A percentile compares a stretch with the other conserved stretches of the same genome.
Conservation (phyloP, 768 basidiomycete species). For the Cyclocybe aegerita region DNA sequence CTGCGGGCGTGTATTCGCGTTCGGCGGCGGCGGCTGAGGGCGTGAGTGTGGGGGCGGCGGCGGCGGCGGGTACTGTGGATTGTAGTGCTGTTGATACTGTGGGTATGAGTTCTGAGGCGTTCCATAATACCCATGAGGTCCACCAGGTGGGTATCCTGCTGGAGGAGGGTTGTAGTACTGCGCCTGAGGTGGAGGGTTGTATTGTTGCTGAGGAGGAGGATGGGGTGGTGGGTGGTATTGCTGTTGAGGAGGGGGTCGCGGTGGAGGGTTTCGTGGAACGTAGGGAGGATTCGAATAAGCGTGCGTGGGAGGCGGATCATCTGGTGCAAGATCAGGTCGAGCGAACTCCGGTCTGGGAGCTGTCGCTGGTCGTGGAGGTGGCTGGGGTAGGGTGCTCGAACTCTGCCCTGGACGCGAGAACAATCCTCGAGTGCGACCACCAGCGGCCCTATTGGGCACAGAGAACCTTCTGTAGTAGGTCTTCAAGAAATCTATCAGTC, state of each 20-base stretch:
- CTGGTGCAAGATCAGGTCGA: constrained; percentile 64
- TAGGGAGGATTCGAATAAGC: constrained; percentile 19
- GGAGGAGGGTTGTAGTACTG: constrained; percentile 17
- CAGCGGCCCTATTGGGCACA: constrained; percentile 46
- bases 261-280: constrained; percentile 41
- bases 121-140: background rate
- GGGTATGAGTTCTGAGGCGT: constrained; percentile 11
- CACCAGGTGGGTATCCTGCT: constrained; percentile 18
- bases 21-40: constrained; percentile 15
- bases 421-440: constrained; percentile 36
- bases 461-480: constrained; percentile 63
- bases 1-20: constrained; percentile 10
- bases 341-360: constrained; percentile 41
- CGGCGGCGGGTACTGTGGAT: constrained; percentile 16
- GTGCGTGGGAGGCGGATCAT: constrained; percentile 28
- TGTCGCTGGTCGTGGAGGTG: constrained; percentile 36
- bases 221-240: constrained; percentile 13
- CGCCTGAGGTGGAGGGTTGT: constrained; percentile 11
- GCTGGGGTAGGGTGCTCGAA: constrained; percentile 20
- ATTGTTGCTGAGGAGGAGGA: constrained; percentile 20
- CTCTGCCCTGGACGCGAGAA: constrained; percentile 46
- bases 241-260: constrained; percentile 14
- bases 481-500: constrained; percentile 25
- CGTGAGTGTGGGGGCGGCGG: constrained; percentile 21
- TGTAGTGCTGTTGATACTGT: constrained; percentile 13